Conservation (phyloP, 164 flowering plant species). For the Magnolia sinica region DNA sequence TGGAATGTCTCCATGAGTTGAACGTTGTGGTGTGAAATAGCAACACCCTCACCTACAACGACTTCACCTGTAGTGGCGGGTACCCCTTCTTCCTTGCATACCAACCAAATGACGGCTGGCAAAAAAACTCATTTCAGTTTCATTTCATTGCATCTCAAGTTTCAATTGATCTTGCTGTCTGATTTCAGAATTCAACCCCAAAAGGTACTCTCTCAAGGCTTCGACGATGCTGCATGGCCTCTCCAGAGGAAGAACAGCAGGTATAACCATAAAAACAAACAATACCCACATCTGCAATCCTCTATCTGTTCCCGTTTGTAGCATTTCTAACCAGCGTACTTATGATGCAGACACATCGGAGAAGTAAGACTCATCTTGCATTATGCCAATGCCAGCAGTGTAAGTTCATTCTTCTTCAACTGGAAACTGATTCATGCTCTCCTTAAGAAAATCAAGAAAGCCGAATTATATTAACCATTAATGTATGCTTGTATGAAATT, state of each 20-base stretch:
- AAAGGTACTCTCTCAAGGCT: conserved; percentile 75
- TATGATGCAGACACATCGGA: conserved; percentile 58
- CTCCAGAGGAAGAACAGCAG: conserved; percentile 67
- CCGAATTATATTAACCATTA: background rate
- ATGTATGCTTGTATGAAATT: background rate
- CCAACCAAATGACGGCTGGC: background rate
- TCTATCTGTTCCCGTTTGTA: no score
- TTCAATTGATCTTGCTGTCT: background rate
- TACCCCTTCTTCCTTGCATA: conserved; percentile 19
- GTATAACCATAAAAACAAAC: conserved; percentile 21
- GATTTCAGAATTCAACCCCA: conserved; percentile 61
- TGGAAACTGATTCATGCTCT: background rate
- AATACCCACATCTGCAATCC: background rate
- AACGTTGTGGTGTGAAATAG: conserved; percentile 76
- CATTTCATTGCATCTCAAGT: background rate
- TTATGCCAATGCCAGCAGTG: conserved; percentile 31
- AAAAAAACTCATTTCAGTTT: background rate
- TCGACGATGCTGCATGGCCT: conserved; percentile 69
- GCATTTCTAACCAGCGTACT: background rate
- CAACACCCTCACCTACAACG: conserved; percentile 67
- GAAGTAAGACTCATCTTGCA: conserved; percentile 78
- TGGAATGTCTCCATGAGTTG: conserved; percentile 73
- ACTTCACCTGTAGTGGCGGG: conserved; percentile 82
- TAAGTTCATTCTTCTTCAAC: background rate
- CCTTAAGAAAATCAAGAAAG: background rate